Percentiles rank a stretch among this genome's conserved stretches.
These are phyloP conservation scores for Cystobasidium onofrii DNA, from an alignment of 768 basidiomycete genomes.

Conservation along the genomic window DNA sequence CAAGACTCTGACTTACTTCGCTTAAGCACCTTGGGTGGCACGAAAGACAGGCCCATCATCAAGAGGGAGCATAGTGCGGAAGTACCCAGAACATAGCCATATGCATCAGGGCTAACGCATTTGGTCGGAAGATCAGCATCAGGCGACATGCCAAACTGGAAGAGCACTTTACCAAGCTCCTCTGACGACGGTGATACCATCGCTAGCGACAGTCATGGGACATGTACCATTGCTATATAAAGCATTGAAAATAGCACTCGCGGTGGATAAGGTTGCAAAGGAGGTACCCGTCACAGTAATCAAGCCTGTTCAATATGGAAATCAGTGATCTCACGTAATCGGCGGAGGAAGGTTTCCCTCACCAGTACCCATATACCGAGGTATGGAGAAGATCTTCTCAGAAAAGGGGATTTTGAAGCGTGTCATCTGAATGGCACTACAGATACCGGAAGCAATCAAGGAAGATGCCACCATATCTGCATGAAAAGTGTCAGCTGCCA, in stretches of 20 bases:
- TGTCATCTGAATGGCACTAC: slow-evolving; percentile 63
- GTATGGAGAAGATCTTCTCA: slow-evolving; percentile 1
- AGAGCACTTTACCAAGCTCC: not conserved
- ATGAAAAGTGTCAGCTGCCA: not conserved
- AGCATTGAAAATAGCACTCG: slow-evolving; percentile 48
- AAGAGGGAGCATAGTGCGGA: not conserved
- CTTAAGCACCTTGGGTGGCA: slow-evolving; percentile 50
- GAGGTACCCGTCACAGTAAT: slow-evolving; percentile 67
- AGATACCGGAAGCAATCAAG: slow-evolving; percentile 44
- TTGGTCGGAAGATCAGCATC: not conserved
- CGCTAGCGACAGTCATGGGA: slow-evolving; percentile 53
- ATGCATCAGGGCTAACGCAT: slow-evolving; percentile 62
- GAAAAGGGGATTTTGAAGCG: slow-evolving; percentile 44
- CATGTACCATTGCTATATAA: slow-evolving; percentile 76
- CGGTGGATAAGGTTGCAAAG: slow-evolving; percentile 69
- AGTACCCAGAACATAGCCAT: slow-evolving; percentile 65
- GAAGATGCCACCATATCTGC: slow-evolving; percentile 30
- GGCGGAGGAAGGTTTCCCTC: too few relatives aligned
- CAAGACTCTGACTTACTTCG: slow-evolving; percentile 41
- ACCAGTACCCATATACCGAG: slow-evolving; percentile 32
- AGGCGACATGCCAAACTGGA: not conserved
- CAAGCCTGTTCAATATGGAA: slow-evolving; percentile 72
- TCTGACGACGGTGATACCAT: slow-evolving; percentile 56
- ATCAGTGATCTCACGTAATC: too few relatives aligned
- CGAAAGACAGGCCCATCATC: slow-evolving; percentile 38